Percentiles rank a stretch among this genome's conserved stretches.
Evolutionary conservation across 1,139 yeast genomes (phyloP).

Genomic region (Casaregolazyma lundiana): DNA sequence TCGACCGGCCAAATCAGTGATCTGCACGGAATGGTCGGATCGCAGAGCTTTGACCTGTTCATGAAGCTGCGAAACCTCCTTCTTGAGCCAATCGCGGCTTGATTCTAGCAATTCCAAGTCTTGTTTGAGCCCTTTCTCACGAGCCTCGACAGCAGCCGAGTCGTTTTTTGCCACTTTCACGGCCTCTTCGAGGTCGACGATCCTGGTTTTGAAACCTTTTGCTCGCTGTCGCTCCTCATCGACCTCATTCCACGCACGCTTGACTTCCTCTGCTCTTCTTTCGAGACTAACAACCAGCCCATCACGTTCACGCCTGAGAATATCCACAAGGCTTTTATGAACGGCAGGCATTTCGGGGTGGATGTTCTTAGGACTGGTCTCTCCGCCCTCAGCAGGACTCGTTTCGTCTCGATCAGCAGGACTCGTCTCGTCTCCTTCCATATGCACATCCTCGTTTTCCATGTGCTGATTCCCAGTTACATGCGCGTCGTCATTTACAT

Average conservation of each 20-base stretch:
- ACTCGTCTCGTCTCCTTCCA: conserved; percentile 50
- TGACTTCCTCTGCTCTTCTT: neutral
- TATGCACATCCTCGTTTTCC: conserved; percentile 47
- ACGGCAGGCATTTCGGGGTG: neutral
- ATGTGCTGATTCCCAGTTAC: no score
- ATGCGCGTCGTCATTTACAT: no score
- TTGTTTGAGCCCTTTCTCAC: conserved; percentile 31
- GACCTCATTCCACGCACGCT: neutral
- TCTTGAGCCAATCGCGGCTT: conserved; percentile 38
- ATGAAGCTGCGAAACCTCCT: conserved; percentile 34
- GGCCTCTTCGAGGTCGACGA: neutral
- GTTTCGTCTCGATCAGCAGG: neutral
- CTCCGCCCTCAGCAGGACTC: neutral
- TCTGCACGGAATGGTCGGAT: conserved; percentile 31
- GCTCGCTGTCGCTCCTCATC: neutral
- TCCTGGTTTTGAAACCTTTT: neutral
- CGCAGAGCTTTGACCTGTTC: conserved; percentile 38
- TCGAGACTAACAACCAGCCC: neutral
- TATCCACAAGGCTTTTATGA: neutral
- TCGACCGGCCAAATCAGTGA: conserved; percentile 33
- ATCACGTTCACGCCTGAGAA: neutral
- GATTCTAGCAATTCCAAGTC: conserved; percentile 36
- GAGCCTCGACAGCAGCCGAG: conserved; percentile 28
- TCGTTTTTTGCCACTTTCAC: conserved; percentile 24
- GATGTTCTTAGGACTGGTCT: neutral